Base-by-base conservation (phyloP, 2,329 filamentous ascomycete genomes). In the Cylindrodendrum hubeiense region DNA sequence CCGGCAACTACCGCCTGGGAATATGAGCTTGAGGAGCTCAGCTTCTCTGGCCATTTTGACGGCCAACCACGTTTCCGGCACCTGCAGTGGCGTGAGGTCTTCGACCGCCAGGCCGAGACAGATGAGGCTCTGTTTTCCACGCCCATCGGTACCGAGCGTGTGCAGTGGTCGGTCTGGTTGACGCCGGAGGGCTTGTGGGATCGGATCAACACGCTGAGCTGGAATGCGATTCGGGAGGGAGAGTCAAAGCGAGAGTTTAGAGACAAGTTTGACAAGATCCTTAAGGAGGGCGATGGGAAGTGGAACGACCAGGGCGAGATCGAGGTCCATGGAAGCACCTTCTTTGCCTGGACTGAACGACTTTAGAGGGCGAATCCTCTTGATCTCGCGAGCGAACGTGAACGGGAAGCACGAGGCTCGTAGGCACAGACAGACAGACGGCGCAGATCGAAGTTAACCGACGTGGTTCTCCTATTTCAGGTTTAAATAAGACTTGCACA, bases 11-110 rank as follows among this genome's bases (percentile, higher is more conserved):
- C 88, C 0, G 66, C 79, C 6, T 93, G 91, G 90, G 90, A 92
- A 71, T 78, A 85, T 53, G 81, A 81, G 44, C 78, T 93, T 51
- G 89, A 90, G 68, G 84, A 89, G 51, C 84, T 90, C 56, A 84
- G 90, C 63, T 76, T 80, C 57, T 83, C 82, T 69, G 80, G 86
- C 24, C 81, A 86, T 5, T 66, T 67, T 30, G 90, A 92, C 77
- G 84, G 85, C 1, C 81, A 87, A 54, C 85, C 87, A 26, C 87
- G 91, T 15, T 93, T 93, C 79, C 86, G 91, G 54, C 84, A 93
- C 74, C 73, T 79, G 65, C 74, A 85, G 72, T 94, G 91, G 92
- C 85, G 85, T 67, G 75, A 86, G 15, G 85, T 91, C 2, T 93
- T 94, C 69, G 86, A 89, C 37, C 79, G 85, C 12, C 88, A 92